These are phyloP conservation scores for Stagonosporopsis cucurbitacearum DNA, from an alignment of 2,329 filamentous ascomycete species.

Conservation along the genomic window DNA sequence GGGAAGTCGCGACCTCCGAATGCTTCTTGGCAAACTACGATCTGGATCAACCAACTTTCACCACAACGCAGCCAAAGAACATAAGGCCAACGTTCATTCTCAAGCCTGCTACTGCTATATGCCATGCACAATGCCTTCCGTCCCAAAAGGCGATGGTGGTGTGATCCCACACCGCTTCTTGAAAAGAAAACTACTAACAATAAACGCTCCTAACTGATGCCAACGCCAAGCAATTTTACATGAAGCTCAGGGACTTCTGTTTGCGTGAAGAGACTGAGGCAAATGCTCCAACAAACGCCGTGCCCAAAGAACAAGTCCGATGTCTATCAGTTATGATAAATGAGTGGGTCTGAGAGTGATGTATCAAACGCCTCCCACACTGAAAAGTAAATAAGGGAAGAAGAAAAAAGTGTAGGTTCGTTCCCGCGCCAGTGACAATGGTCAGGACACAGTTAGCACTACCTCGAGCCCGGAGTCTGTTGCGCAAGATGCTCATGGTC, in stretches of 20 bases:
- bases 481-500: slow-evolving; percentile 31
- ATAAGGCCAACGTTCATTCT: background rate
- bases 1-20: slow-evolving; percentile 32
- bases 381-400: slow-evolving; percentile 12
- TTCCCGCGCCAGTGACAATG: background rate
- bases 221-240: slow-evolving; percentile 15
- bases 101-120: slow-evolving; percentile 11
- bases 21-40: slow-evolving; percentile 12
- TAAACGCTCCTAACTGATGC: slow-evolving; percentile 11
- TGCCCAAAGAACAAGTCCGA: slow-evolving; percentile 22
- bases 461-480: slow-evolving; percentile 21
- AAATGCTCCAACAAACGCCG: slow-evolving; percentile 29
- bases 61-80: background rate
- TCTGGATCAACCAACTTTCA: background rate
- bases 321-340: slow-evolving; percentile 33
- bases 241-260: slow-evolving; percentile 3
- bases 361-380: slow-evolving; percentile 29
- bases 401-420: slow-evolving; percentile 7
- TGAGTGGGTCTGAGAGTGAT: slow-evolving; percentile 40
- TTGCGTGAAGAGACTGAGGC: slow-evolving; percentile 3
- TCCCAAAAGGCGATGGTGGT: background rate
- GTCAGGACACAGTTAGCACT: background rate
- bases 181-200: background rate
- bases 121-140: background rate
- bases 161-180: background rate